phyloP scores from a whole-genome alignment of 2,329 filamentous ascomycete genomes.

The Fusarium sp. region DNA sequence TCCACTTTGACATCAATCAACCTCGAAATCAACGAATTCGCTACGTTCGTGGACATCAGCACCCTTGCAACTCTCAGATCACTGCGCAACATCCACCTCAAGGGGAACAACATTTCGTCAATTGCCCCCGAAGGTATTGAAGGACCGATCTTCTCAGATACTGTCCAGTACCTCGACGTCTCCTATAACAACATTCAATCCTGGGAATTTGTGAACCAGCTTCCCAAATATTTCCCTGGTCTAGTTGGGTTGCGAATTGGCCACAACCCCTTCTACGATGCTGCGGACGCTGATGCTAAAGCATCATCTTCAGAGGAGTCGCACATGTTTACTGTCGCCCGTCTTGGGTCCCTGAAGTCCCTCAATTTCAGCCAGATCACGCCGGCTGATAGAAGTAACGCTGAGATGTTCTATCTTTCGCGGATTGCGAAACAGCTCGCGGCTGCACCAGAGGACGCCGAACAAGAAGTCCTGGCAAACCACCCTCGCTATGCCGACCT shows the following conservation, averaged over 20 bases:
- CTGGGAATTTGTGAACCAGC: conserved; percentile 78
- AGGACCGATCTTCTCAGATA: conserved; percentile 59
- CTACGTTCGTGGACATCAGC: conserved; percentile 63
- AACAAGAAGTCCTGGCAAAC: conserved; percentile 62
- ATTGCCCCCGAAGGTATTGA: conserved; percentile 42
- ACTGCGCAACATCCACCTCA: conserved; percentile 72
- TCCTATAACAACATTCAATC: conserved; percentile 74
- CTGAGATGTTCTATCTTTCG: conserved; percentile 92
- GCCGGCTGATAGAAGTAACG: conserved; percentile 79
- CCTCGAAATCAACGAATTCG: conserved; percentile 77
- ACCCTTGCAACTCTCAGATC: conserved; percentile 59
- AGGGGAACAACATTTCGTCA: conserved; percentile 74
- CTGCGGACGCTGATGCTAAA: conserved; percentile 51
- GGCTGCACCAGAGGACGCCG: conserved; percentile 60
- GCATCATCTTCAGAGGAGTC: conserved; percentile 74
- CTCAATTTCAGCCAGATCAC: conserved; percentile 81
- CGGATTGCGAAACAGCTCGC: conserved; percentile 81
- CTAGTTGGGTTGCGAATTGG: conserved; percentile 79
- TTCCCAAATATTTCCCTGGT: conserved; percentile 74
- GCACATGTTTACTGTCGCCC: conserved; percentile 87
- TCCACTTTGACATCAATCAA: conserved; percentile 68
- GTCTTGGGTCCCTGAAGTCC: conserved; percentile 70
- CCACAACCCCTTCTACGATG: conserved; percentile 83
- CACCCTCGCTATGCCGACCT: conserved; percentile 80
- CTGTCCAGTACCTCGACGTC: conserved; percentile 72